These are phyloP conservation scores for Aphanomyces stellatus DNA, from an alignment of 352 stramenopile species.

Conservation along the genomic window DNA sequence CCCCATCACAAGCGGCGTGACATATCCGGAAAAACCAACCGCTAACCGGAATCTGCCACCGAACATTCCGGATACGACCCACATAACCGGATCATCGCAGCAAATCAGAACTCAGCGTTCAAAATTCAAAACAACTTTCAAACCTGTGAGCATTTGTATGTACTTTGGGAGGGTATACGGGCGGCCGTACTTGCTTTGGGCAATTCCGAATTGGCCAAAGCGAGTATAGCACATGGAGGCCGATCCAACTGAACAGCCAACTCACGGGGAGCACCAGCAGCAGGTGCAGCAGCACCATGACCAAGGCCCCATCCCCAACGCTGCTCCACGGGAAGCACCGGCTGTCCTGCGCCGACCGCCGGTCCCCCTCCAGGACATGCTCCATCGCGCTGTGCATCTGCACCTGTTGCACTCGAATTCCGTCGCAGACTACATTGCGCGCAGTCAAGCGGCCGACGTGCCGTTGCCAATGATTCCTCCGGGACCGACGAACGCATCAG, in stretches of 20 bases:
- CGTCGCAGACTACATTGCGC: neutral
- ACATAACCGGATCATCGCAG: constrained; percentile 10
- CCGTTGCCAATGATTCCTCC: neutral
- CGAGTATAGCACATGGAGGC: constrained; percentile 1
- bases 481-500: neutral
- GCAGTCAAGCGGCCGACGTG: neutral
- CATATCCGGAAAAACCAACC: constrained; percentile 10
- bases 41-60: neutral
- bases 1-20: neutral
- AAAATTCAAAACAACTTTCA: neutral
- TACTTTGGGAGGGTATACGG: neutral
- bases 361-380: constrained; percentile 9
- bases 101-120: neutral
- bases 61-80: neutral
- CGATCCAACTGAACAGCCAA: neutral
- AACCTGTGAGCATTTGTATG: neutral
- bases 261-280: no score
- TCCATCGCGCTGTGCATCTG: constrained; percentile 5
- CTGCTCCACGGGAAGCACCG: neutral
- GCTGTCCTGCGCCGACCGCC: neutral
- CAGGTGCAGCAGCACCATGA: no score
- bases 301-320: neutral
- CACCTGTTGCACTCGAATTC: constrained; percentile 6
- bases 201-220: constrained; percentile 9
- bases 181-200: neutral